These are phyloP conservation scores for Aspergillus nomiae DNA, from an alignment of 2,329 filamentous ascomycete genomes.

Conservation along the genomic window DNA sequence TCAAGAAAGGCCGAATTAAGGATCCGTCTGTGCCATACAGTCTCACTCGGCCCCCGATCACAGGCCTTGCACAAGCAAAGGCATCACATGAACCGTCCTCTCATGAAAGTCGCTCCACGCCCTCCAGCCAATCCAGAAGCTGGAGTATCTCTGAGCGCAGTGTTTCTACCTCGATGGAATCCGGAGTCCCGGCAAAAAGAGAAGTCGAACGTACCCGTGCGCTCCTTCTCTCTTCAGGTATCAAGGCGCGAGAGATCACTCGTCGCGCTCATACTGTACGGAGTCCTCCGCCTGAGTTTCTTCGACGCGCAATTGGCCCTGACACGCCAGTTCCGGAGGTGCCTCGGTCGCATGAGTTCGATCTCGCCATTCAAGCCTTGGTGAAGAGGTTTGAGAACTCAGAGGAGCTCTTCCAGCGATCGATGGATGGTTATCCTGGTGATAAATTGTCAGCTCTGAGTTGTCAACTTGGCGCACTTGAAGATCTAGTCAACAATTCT, in stretches of 20 bases:
- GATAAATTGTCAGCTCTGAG: constrained; percentile 48
- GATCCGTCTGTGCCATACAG: constrained; percentile 32
- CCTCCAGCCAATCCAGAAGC: constrained; percentile 49
- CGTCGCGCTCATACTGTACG: constrained; percentile 60
- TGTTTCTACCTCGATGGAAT: constrained; percentile 39
- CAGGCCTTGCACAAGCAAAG: constrained; percentile 47
- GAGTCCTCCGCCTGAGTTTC: constrained; percentile 38
- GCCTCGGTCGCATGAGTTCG: constrained; percentile 53
- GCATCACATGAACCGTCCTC: constrained; percentile 28
- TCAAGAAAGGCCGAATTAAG: constrained; percentile 28
- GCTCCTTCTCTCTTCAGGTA: constrained; percentile 78
- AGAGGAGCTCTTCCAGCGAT: constrained; percentile 45
- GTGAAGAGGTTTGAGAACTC: constrained; percentile 51
- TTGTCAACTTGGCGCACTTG: constrained; percentile 46
- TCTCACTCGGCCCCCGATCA: constrained; percentile 45
- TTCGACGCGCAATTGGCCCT: constrained; percentile 31
- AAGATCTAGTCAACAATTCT: constrained; percentile 49
- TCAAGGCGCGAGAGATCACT: constrained; percentile 82
- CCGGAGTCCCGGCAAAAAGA: constrained; percentile 57
- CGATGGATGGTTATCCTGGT: constrained; percentile 50
- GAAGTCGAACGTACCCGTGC: constrained; percentile 80
- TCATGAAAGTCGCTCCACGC: constrained; percentile 36
- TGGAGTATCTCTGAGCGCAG: constrained; percentile 62
- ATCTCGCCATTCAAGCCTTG: constrained; percentile 56
- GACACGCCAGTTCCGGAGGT: constrained; percentile 44